Evolutionary conservation across 371 early-diverging fungal genomes (phyloP).

Genomic region (Apophysomyces variabilis): DNA sequence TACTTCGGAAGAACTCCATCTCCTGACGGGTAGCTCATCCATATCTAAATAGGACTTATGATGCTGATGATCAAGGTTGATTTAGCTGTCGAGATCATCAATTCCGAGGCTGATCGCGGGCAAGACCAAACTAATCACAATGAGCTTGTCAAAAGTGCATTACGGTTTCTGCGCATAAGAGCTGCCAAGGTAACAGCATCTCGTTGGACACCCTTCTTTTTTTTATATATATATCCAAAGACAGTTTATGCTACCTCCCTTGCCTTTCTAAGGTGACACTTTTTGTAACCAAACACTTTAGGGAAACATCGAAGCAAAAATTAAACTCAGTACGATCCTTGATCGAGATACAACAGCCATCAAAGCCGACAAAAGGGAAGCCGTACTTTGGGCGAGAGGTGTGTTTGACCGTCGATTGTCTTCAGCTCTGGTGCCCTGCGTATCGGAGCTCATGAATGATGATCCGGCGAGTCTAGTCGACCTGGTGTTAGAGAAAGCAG

Average conservation of each 20-base stretch:
- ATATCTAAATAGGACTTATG: background rate
- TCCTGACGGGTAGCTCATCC: constrained; percentile 16
- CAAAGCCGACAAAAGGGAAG: constrained; percentile 32
- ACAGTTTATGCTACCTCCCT: too few species aligned
- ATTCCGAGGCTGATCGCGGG: constrained; percentile 6
- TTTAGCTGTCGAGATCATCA: constrained; percentile 20
- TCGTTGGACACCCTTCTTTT: too few species aligned
- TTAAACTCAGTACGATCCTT: constrained; percentile 47
- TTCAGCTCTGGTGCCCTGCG: constrained; percentile 34
- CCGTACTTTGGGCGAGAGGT: constrained; percentile 49
- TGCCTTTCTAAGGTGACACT: background rate
- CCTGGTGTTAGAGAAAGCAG: constrained; percentile 23
- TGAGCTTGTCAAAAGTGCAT: constrained; percentile 10
- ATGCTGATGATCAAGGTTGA: background rate
- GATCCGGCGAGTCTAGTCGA: constrained; percentile 21
- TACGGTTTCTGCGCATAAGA: constrained; percentile 14
- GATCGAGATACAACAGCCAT: constrained; percentile 10
- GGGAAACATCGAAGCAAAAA: constrained; percentile 54
- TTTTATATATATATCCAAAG: too few species aligned
- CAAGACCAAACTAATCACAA: background rate
- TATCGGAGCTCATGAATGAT: constrained; percentile 22
- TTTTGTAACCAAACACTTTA: constrained; percentile 12
- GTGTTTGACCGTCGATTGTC: constrained; percentile 51
- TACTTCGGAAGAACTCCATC: constrained; percentile 19
- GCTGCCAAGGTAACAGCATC: constrained; percentile 11